Percentiles rank a stretch among this genome's conserved stretches.
Conservation (phyloP, 345 rosid genomes). For the Bruguiera gymnorhiza region DNA sequence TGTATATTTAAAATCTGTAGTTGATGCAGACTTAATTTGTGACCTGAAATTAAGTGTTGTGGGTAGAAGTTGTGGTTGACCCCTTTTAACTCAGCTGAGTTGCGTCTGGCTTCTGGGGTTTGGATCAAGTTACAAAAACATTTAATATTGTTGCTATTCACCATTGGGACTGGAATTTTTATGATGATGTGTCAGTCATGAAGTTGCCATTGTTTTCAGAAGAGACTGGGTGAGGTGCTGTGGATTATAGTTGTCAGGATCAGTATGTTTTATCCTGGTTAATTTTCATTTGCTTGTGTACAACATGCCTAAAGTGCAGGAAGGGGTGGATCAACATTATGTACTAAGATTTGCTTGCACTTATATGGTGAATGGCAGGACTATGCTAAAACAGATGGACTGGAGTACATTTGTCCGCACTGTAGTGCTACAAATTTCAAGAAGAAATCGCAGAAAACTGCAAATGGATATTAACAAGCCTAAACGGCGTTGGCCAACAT, state of each 20-base stretch:
- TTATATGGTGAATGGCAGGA: conserved; percentile 51
- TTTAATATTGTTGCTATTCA: no score
- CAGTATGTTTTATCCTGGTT: not conserved
- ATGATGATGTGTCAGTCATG: no score
- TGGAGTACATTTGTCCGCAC: conserved; percentile 94
- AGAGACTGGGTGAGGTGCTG: no score
- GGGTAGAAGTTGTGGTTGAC: not conserved
- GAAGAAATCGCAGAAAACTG: conserved; percentile 82
- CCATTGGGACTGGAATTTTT: no score
- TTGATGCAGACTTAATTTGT: not conserved
- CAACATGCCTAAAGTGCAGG: not conserved
- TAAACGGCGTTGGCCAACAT: conserved; percentile 17
- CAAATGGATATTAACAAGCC: conserved; percentile 52
- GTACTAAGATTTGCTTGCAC: not conserved
- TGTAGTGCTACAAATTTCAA: conserved; percentile 82
- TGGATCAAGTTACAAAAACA: no score
- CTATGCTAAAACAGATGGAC: conserved; percentile 94
- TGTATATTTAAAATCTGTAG: not conserved
- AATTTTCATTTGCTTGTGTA: not conserved
- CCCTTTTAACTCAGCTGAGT: not conserved
- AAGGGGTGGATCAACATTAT: not conserved
- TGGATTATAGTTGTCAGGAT: not conserved
- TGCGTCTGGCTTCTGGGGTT: not conserved
- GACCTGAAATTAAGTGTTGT: not conserved
- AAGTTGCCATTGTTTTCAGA: no score